Evolutionary conservation across 345 rosid species (phyloP).

Genomic region (Lepidium didymum): DNA sequence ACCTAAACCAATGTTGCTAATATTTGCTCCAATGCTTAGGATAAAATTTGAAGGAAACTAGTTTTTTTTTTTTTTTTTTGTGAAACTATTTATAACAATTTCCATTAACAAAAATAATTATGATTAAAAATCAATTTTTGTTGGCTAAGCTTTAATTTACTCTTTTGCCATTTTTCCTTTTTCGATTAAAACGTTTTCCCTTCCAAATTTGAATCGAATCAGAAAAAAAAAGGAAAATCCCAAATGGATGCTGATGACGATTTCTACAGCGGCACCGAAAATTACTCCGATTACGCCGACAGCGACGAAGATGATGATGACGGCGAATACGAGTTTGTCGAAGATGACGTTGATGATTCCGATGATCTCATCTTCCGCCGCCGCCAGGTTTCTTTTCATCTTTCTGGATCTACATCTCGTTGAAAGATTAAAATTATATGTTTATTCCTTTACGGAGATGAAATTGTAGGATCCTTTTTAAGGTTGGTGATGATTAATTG

Average conservation of each 20-base stretch:
- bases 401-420: neutral
- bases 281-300: conserved; percentile 33
- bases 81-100: neutral
- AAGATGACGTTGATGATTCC: conserved; percentile 67
- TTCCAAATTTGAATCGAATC: conserved; percentile 1
- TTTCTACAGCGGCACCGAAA: conserved; percentile 76
- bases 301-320: conserved; percentile 59
- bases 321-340: conserved; percentile 65
- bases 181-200: neutral
- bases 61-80: no score
- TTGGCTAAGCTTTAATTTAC: conserved; percentile 15
- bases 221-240: neutral
- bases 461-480: neutral
- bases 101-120: neutral
- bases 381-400: conserved; percentile 39
- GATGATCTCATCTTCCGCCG: conserved; percentile 57
- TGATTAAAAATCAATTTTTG: neutral
- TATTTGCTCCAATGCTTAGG: no score
- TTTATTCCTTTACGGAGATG: neutral
- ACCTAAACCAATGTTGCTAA: no score
- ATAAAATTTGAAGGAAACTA: no score
- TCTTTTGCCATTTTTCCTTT: conserved; percentile 2
- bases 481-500: neutral
- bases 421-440: neutral
- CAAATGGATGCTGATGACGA: conserved; percentile 52